These are phyloP conservation scores for Coemansia sp. DNA, from an alignment of 371 early-diverging fungal genomes.

Conservation along the genomic window DNA sequence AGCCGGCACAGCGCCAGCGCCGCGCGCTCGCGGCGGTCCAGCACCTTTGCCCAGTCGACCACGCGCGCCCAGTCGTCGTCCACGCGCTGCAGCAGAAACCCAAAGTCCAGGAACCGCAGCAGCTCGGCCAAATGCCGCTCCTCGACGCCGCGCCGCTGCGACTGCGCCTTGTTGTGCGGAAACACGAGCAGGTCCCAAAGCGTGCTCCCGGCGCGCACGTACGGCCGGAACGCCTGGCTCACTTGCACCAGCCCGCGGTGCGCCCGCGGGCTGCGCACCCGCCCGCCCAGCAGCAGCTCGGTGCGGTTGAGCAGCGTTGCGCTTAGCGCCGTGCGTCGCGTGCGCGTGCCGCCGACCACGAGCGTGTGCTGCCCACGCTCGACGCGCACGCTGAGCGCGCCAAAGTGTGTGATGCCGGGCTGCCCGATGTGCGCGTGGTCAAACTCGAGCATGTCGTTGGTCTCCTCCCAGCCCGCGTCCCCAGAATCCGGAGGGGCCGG, in stretches of 20 bases:
- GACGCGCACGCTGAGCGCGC: conserved; percentile 23
- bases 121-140: conserved; percentile 35
- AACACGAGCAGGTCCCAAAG: conserved; percentile 44
- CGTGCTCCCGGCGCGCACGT: conserved; percentile 34
- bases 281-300: conserved; percentile 7
- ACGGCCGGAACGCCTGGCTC: conserved; percentile 6
- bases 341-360: conserved; percentile 23
- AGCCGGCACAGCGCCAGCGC: conserved; percentile 33
- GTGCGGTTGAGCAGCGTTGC: conserved; percentile 16
- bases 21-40: conserved; percentile 24
- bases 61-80: conserved; percentile 38
- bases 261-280: conserved; percentile 17
- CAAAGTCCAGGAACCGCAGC: conserved; percentile 30
- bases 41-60: conserved; percentile 38
- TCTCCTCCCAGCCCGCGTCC: conserved; percentile 9
- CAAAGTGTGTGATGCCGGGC: conserved; percentile 9
- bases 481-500: not conserved
- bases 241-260: conserved; percentile 12
- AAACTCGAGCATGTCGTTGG: conserved; percentile 4
- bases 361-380: conserved; percentile 35
- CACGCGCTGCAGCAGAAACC: conserved; percentile 19
- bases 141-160: conserved; percentile 27
- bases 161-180: conserved; percentile 41
- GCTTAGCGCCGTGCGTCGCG: conserved; percentile 19
- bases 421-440: conserved; percentile 3